Conservation (phyloP, 2,329 filamentous ascomycete species). For the Teratosphaeria pseudoeucalypti region DNA sequence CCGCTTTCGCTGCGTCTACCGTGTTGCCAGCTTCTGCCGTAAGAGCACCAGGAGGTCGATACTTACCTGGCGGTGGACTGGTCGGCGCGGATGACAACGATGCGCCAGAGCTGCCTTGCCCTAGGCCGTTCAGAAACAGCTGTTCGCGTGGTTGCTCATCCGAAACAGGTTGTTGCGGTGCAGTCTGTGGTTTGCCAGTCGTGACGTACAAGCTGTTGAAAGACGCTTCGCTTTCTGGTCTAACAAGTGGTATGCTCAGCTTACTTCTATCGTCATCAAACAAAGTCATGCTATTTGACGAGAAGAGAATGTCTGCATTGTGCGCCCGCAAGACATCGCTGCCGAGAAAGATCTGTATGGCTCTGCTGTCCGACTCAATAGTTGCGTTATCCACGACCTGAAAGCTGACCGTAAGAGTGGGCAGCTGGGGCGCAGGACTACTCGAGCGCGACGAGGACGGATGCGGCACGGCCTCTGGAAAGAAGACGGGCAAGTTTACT, state of each 20-base stretch:
- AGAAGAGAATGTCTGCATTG: conserved; percentile 84
- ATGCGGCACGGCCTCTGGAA: conserved; percentile 79
- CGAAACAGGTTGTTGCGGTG: background rate
- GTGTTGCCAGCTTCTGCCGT: conserved; percentile 11
- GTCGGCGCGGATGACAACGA: conserved; percentile 15
- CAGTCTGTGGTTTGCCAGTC: conserved; percentile 15
- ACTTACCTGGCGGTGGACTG: conserved; percentile 20
- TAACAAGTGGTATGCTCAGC: conserved; percentile 79
- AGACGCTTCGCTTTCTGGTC: conserved; percentile 72
- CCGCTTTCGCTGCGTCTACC: conserved; percentile 12
- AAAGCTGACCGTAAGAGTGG: conserved; percentile 70
- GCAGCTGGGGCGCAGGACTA: conserved; percentile 68
- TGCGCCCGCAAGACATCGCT: conserved; percentile 78
- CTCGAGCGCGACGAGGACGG: conserved; percentile 62
- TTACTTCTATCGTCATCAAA: conserved; percentile 81
- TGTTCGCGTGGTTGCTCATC: conserved; percentile 42
- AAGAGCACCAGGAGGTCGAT: conserved; percentile 20
- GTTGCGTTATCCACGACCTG: conserved; percentile 52
- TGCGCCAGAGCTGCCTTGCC: conserved; percentile 17
- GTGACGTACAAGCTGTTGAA: conserved; percentile 69
- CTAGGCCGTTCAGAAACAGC: conserved; percentile 24
- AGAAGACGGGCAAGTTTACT: conserved; percentile 71
- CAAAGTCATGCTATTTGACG: conserved; percentile 77
- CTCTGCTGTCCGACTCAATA: conserved; percentile 41
- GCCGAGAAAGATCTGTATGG: conserved; percentile 78